Evolutionary conservation across 805 yeast genomes (phyloP).

Genomic region (Candida sphagnicola): DNA sequence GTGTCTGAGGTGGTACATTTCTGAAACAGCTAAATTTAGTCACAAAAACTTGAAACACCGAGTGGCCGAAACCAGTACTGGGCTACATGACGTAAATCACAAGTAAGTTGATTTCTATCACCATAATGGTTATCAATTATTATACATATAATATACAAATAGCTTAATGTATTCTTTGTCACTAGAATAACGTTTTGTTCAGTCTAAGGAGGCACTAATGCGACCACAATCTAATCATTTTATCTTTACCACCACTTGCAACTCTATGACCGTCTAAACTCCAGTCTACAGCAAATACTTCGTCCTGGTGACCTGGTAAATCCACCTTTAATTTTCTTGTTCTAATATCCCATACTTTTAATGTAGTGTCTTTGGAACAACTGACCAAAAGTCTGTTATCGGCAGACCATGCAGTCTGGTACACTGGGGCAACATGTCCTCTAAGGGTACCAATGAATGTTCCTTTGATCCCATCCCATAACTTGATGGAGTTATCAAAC

Average conservation of each 20-base stretch:
- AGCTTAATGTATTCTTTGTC: too few relatives aligned
- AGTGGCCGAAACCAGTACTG: too few relatives aligned
- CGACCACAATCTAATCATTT: conserved; percentile 92
- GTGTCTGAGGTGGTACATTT: too few relatives aligned
- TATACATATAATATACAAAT: background rate
- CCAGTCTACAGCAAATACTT: conserved; percentile 97
- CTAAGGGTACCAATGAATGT: conserved; percentile 84
- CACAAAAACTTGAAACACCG: too few relatives aligned
- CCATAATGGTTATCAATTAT: background rate
- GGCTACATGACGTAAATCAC: too few relatives aligned
- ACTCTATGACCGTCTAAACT: conserved; percentile 90
- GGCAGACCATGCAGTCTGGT: conserved; percentile 97
- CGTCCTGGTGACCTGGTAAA: conserved; percentile 94
- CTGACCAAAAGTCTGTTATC: conserved; percentile 89
- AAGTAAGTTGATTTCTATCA: too few relatives aligned
- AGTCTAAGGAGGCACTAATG: too few relatives aligned
- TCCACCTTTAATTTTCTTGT: conserved; percentile 82
- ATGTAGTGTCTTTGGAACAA: conserved; percentile 92
- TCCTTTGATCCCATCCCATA: conserved; percentile 96
- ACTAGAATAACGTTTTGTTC: too few relatives aligned
- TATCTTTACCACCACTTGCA: conserved; percentile 98
- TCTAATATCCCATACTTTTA: conserved; percentile 93
- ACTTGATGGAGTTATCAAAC: conserved; percentile 89
- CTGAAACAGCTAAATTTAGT: too few relatives aligned
- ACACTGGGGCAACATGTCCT: conserved; percentile 97